These are phyloP conservation scores for Eragrostis tef DNA, from an alignment of 202 grass and related monocot genomes.

Conservation along the genomic window DNA sequence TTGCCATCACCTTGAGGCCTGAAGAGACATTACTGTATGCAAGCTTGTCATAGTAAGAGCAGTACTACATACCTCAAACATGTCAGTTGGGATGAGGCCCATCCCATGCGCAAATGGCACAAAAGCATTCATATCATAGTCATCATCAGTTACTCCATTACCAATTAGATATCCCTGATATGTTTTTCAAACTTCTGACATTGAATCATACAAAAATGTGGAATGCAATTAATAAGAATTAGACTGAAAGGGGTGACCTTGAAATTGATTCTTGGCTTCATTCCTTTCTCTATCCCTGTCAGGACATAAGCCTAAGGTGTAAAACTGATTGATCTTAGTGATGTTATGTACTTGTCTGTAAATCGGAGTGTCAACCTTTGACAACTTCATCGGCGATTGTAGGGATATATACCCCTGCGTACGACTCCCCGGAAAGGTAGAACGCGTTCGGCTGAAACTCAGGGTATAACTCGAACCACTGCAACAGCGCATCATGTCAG, in stretches of 20 bases:
- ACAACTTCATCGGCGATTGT: conserved; percentile 71
- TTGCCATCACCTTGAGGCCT: neutral
- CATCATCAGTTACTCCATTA: conserved; percentile 58
- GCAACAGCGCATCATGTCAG: conserved; percentile 26
- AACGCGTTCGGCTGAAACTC: conserved; percentile 73
- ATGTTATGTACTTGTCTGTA: neutral
- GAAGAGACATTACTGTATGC: neutral
- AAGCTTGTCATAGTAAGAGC: neutral
- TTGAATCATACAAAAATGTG: conserved; percentile 11
- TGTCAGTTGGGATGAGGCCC: conserved; percentile 75
- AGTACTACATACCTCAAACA: conserved; percentile 59
- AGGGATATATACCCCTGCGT: conserved; percentile 82
- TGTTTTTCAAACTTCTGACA: neutral
- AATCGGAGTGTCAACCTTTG: conserved; percentile 52
- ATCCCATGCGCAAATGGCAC: conserved; percentile 85
- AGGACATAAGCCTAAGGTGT: conserved; percentile 13
- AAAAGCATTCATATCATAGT: conserved; percentile 76
- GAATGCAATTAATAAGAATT: neutral
- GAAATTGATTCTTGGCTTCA: conserved; percentile 66
- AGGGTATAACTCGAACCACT: conserved; percentile 81
- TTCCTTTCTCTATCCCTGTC: conserved; percentile 58
- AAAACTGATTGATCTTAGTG: neutral
- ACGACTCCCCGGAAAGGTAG: conserved; percentile 88
- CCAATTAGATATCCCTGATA: conserved; percentile 86
- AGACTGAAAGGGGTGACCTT: conserved; percentile 53